Conservation (phyloP, 345 rosid species). For the Camelina neglecta region DNA sequence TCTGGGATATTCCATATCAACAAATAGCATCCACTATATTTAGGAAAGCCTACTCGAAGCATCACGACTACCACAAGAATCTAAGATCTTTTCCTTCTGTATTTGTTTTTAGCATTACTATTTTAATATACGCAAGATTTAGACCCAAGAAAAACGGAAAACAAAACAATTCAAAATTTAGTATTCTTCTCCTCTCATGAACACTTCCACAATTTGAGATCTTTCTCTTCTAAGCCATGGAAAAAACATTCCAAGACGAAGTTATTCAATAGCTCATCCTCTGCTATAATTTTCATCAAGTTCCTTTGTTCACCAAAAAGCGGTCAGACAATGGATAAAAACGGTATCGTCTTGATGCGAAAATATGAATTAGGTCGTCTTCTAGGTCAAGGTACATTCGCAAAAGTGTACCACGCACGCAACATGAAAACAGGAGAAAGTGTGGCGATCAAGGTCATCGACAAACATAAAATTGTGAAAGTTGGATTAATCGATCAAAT, state of each 20-base stretch:
- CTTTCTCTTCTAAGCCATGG: slow-evolving; percentile 13
- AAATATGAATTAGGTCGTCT: slow-evolving; percentile 74
- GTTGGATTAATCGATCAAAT: slow-evolving; percentile 79
- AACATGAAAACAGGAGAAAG: slow-evolving; percentile 62
- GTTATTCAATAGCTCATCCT: slow-evolving; percentile 11
- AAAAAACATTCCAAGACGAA: slow-evolving; percentile 17
- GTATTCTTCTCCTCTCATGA: slow-evolving; percentile 3
- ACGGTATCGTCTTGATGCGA: slow-evolving; percentile 57
- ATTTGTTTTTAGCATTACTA: slow-evolving; percentile 30
- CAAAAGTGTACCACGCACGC: slow-evolving; percentile 79
- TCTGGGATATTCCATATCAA: slow-evolving; percentile 18
- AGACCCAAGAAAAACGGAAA: background rate
- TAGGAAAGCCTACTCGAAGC: slow-evolving; percentile 26
- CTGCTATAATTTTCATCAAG: background rate
- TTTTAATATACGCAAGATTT: slow-evolving; percentile 23
- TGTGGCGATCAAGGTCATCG: slow-evolving; percentile 76
- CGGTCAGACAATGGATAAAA: slow-evolving; percentile 59
- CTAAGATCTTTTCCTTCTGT: slow-evolving; percentile 1
- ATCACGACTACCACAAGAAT: slow-evolving; percentile 34
- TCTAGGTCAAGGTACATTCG: slow-evolving; percentile 89
- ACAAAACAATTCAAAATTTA: background rate
- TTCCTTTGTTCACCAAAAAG: slow-evolving; percentile 24
- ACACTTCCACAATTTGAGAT: slow-evolving; percentile 24
- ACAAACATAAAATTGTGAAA: slow-evolving; percentile 66
- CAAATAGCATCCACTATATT: slow-evolving; percentile 25